Percentiles rank a stretch among this genome's conserved stretches.
These are phyloP conservation scores for Zelopaecilomyces penicillatus DNA, from an alignment of 2,329 filamentous ascomycete genomes.

Conservation along the genomic window DNA sequence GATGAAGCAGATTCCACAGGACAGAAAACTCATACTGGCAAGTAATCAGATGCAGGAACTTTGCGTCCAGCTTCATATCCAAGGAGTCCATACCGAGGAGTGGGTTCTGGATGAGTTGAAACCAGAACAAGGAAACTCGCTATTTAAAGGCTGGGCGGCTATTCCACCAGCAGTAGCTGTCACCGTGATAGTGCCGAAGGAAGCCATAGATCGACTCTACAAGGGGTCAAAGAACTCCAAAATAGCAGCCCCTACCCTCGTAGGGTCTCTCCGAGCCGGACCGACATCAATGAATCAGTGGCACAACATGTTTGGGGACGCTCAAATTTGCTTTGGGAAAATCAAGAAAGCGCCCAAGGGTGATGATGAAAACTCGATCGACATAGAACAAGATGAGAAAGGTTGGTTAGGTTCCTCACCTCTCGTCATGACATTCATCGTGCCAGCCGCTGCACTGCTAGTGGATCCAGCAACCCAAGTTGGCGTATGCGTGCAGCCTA, in stretches of 20 bases:
- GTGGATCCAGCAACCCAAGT: slow-evolving; percentile 24
- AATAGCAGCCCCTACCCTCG: slow-evolving; percentile 19
- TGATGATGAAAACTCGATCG: slow-evolving; percentile 21
- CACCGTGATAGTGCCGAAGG: slow-evolving; percentile 27
- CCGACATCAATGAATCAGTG: slow-evolving; percentile 17
- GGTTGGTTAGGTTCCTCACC: slow-evolving; percentile 30
- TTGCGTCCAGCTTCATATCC: slow-evolving; percentile 25
- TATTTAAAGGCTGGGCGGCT: slow-evolving; percentile 28
- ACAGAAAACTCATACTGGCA: slow-evolving; percentile 21
- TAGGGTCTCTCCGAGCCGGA: slow-evolving; percentile 21
- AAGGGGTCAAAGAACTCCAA: slow-evolving; percentile 9
- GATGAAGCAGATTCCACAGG: slow-evolving; percentile 21
- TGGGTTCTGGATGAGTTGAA: slow-evolving; percentile 20
- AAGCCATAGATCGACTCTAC: slow-evolving; percentile 20
- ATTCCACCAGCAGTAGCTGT: slow-evolving; percentile 29
- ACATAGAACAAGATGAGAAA: slow-evolving; percentile 26
- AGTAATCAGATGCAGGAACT: slow-evolving; percentile 28
- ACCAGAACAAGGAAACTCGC: slow-evolving; percentile 11
- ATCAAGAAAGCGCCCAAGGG: slow-evolving; percentile 15
- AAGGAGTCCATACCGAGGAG: slow-evolving; percentile 23
- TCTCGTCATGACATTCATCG: slow-evolving; percentile 34
- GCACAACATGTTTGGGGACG: slow-evolving; percentile 29
- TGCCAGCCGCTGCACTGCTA: slow-evolving; percentile 27
- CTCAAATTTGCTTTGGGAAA: slow-evolving; percentile 35
- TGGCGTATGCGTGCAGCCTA: slow-evolving; percentile 23